A percentile compares a stretch with the other conserved stretches of the same genome.
Evolutionary conservation across 441 rosid genomes (phyloP).

Genomic region (Biscutella laevigata): DNA sequence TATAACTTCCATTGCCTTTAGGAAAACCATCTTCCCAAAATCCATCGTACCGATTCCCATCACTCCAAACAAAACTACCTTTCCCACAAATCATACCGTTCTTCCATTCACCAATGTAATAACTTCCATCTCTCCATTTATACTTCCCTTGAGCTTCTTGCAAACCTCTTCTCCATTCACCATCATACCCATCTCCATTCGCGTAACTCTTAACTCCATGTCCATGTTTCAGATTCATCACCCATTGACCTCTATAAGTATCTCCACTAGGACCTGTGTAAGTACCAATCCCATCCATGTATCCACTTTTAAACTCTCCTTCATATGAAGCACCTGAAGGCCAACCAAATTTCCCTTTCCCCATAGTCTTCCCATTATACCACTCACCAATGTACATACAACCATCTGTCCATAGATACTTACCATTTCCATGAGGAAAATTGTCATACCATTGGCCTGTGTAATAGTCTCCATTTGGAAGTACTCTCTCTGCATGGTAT

Average conservation of each 20-base stretch:
- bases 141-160: slow-evolving; percentile 88
- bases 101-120: slow-evolving; percentile 76
- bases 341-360: slow-evolving; percentile 89
- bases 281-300: slow-evolving; percentile 86
- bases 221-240: slow-evolving; percentile 82
- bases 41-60: slow-evolving; percentile 81
- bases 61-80: slow-evolving; percentile 72
- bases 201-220: slow-evolving; percentile 54
- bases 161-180: slow-evolving; percentile 76
- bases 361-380: slow-evolving; percentile 65
- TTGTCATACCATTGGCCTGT: slow-evolving; percentile 59
- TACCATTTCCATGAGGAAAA: slow-evolving; percentile 76
- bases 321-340: slow-evolving; percentile 89
- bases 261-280: slow-evolving; percentile 59
- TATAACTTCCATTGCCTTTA: slow-evolving; percentile 74
- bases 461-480: slow-evolving; percentile 72
- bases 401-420: slow-evolving; percentile 84
- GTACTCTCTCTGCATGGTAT: slow-evolving; percentile 45
- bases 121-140: slow-evolving; percentile 71
- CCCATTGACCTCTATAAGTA: slow-evolving; percentile 71
- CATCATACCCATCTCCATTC: slow-evolving; percentile 75
- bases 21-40: slow-evolving; percentile 86
- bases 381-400: slow-evolving; percentile 94
- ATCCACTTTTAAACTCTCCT: slow-evolving; percentile 82
- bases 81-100: slow-evolving; percentile 65